A percentile compares a stretch with the other conserved stretches of the same genome.
These are phyloP conservation scores for Pichia insulana DNA, from an alignment of 805 yeast genomes.

Conservation along the genomic window DNA sequence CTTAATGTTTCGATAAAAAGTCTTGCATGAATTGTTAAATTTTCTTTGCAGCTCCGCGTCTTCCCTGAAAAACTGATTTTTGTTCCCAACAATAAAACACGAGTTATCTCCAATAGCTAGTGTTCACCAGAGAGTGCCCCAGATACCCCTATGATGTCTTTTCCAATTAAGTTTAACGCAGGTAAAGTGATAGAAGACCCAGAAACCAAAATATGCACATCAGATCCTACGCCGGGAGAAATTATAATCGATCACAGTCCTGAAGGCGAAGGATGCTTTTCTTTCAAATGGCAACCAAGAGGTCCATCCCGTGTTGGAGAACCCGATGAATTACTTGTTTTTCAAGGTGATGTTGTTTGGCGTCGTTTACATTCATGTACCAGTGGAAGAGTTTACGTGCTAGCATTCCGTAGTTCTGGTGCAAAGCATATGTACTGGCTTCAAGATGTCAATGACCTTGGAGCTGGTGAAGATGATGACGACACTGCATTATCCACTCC, in stretches of 20 bases:
- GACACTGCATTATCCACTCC: conserved; percentile 44
- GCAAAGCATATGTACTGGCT: conserved; percentile 57
- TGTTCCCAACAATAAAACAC: too few species aligned
- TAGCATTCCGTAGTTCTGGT: conserved; percentile 29
- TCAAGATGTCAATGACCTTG: conserved; percentile 44
- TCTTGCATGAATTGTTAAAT: too few species aligned
- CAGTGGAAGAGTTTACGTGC: conserved; percentile 61
- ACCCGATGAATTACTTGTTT: conserved; percentile 57
- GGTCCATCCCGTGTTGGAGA: conserved; percentile 35
- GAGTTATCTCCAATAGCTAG: too few species aligned
- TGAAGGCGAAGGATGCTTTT: conserved; percentile 66
- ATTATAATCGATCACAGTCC: conserved; percentile 51
- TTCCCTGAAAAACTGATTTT: too few species aligned
- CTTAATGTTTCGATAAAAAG: too few species aligned
- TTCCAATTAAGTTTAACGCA: conserved; percentile 53
- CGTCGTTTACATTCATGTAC: conserved; percentile 57
- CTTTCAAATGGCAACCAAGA: conserved; percentile 68
- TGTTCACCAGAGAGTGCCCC: too few species aligned
- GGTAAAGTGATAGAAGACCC: conserved; percentile 65
- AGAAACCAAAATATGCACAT: conserved; percentile 54
- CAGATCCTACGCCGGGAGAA: conserved; percentile 62
- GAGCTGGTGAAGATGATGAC: conserved; percentile 45
- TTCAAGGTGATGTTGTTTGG: conserved; percentile 84
- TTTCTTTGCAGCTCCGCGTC: too few species aligned
- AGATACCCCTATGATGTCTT: background rate